These are phyloP conservation scores for Pythium pectinolyticum DNA, from an alignment of 352 stramenopile species.

Conservation along the genomic window DNA sequence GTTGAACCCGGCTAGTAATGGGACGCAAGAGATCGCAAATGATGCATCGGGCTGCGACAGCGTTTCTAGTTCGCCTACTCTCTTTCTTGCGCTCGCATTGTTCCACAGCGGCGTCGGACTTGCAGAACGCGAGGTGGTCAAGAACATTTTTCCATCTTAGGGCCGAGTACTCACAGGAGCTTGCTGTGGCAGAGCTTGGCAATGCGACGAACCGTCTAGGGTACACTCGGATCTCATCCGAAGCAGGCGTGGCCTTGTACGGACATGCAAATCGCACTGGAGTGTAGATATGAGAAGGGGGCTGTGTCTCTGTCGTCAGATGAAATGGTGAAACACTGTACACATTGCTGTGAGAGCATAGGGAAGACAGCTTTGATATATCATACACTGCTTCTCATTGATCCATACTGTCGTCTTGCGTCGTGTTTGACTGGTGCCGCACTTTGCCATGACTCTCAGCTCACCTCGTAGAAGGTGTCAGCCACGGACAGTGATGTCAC, in stretches of 20 bases:
- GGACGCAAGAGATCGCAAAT: background rate
- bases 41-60: background rate
- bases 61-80: background rate
- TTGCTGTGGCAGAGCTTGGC: background rate
- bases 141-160: background rate
- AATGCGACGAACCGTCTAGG: background rate
- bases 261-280: background rate
- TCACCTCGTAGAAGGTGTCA: too few relatives aligned
- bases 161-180: background rate
- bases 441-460: too few relatives aligned
- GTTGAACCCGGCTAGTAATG: background rate
- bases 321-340: too few relatives aligned
- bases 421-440: too few relatives aligned
- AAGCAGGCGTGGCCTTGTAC: background rate
- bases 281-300: background rate
- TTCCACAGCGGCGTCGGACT: background rate
- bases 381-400: too few relatives aligned
- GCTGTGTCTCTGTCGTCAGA: too few relatives aligned
- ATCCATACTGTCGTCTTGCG: too few relatives aligned
- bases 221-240: background rate
- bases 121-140: background rate
- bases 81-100: background rate
- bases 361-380: too few relatives aligned
- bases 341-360: too few relatives aligned
- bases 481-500: too few relatives aligned